Evolutionary conservation across 2,329 filamentous ascomycete genomes (phyloP).

Genomic region (Diaporthe vaccinii): DNA sequence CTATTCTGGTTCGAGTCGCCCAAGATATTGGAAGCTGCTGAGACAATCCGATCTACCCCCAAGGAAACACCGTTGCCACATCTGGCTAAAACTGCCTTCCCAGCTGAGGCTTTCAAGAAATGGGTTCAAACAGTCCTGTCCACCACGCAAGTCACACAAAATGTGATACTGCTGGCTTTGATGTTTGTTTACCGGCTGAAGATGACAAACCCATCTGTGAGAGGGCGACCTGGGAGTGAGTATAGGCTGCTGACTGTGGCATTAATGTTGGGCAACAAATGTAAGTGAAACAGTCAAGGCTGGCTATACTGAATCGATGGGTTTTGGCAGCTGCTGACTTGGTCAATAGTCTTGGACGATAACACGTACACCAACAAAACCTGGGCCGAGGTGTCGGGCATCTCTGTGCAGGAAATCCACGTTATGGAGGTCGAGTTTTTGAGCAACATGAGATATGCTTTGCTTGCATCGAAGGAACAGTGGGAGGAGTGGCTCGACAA

Average conservation of each 20-base stretch:
- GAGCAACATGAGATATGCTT: constrained; percentile 96
- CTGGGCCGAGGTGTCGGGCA: constrained; percentile 97
- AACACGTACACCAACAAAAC: constrained; percentile 99
- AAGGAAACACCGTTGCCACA: constrained; percentile 58
- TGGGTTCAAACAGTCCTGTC: constrained; percentile 93
- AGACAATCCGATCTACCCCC: constrained; percentile 66
- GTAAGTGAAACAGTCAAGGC: constrained; percentile 59
- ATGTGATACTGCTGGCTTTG: constrained; percentile 90
- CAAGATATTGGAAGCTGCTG: constrained; percentile 81
- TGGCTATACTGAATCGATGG: no score
- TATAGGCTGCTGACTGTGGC: constrained; percentile 94
- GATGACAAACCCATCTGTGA: constrained; percentile 88
- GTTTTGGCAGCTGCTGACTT: not conserved
- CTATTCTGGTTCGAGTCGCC: constrained; percentile 98
- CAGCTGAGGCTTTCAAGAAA: constrained; percentile 86
- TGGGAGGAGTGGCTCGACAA: constrained; percentile 92
- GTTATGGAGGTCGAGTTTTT: constrained; percentile 99
- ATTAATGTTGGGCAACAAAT: constrained; percentile 98
- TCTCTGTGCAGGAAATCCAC: constrained; percentile 94
- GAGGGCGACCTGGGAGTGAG: constrained; percentile 93
- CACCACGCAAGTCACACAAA: constrained; percentile 96
- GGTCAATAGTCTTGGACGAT: constrained; percentile 83
- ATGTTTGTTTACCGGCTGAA: constrained; percentile 95
- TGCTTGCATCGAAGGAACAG: constrained; percentile 86
- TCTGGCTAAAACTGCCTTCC: constrained; percentile 79